A percentile compares a stretch with the other conserved stretches of the same genome.
phyloP scores from a whole-genome alignment of 148 eudicot genomes.

The Camellia granthamiana region DNA sequence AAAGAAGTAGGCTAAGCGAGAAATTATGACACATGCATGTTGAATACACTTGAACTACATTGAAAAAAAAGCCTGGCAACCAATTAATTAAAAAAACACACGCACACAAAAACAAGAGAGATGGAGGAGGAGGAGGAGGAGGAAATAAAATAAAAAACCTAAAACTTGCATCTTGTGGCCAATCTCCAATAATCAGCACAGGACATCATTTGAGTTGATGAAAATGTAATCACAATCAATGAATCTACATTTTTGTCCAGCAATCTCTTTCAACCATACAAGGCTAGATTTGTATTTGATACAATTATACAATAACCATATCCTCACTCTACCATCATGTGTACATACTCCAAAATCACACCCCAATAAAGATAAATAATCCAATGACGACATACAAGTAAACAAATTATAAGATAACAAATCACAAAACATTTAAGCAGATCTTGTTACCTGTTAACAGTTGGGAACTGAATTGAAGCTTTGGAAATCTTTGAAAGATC shows the following conservation, averaged over 20 bases:
- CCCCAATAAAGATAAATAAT: neutral
- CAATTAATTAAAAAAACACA: too few species aligned
- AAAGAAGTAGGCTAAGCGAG: neutral
- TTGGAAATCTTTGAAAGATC: slow-evolving; percentile 10
- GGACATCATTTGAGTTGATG: neutral
- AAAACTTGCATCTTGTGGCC: neutral
- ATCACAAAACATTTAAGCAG: neutral
- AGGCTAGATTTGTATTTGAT: neutral
- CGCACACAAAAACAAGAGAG: too few species aligned
- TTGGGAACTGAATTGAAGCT: neutral
- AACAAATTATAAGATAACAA: neutral
- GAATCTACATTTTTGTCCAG: neutral
- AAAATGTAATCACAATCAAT: neutral
- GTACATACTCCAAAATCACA: neutral
- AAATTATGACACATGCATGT: neutral
- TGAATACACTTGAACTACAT: neutral
- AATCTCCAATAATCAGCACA: neutral
- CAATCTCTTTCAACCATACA: neutral
- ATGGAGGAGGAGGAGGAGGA: too few species aligned
- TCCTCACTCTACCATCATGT: neutral
- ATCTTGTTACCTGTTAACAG: slow-evolving; percentile 7
- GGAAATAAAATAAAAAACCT: neutral
- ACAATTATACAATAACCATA: neutral
- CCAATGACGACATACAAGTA: neutral
- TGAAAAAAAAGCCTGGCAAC: neutral